phyloP scores from a whole-genome alignment of 108 stramenopile genomes.

The Mediolabrus comicus region DNA sequence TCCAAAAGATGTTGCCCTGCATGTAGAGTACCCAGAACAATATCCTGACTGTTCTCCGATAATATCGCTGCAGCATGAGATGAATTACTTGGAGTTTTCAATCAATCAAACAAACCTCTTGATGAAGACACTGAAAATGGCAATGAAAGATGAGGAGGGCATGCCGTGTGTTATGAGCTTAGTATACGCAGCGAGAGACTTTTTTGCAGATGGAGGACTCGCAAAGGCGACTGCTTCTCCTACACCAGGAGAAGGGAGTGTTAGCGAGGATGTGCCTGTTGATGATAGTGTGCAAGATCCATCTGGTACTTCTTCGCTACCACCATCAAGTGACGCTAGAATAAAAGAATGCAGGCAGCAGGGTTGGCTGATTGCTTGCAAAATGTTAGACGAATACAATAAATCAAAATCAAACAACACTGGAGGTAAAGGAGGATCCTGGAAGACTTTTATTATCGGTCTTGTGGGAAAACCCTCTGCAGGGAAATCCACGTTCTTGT shows the following conservation, averaged over 20 bases:
- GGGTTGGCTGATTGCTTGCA: constrained; percentile 59
- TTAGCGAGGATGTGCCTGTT: neutral
- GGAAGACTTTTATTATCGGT: constrained; percentile 38
- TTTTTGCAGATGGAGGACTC: constrained; percentile 54
- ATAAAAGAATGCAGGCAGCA: constrained; percentile 55
- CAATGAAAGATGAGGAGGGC: constrained; percentile 54
- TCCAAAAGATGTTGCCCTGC: constrained; percentile 42
- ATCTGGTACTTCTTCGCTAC: neutral
- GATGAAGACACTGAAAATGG: constrained; percentile 26
- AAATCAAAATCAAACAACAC: constrained; percentile 7
- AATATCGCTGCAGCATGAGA: constrained; percentile 57
- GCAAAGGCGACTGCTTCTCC: neutral
- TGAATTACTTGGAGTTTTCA: constrained; percentile 72
- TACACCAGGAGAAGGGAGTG: neutral
- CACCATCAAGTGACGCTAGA: constrained; percentile 43
- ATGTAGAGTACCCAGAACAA: constrained; percentile 54
- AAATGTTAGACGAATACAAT: constrained; percentile 40
- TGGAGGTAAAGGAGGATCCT: constrained; percentile 39
- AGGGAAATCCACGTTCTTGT: constrained; percentile 88
- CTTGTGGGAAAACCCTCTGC: constrained; percentile 86
- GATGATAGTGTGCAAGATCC: neutral
- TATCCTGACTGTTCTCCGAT: constrained; percentile 65
- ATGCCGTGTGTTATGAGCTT: constrained; percentile 74
- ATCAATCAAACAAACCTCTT: constrained; percentile 35
- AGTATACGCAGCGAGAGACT: constrained; percentile 72